phyloP scores from a whole-genome alignment of 371 early-diverging fungal genomes.

The Syncephalastrum racemosum region DNA sequence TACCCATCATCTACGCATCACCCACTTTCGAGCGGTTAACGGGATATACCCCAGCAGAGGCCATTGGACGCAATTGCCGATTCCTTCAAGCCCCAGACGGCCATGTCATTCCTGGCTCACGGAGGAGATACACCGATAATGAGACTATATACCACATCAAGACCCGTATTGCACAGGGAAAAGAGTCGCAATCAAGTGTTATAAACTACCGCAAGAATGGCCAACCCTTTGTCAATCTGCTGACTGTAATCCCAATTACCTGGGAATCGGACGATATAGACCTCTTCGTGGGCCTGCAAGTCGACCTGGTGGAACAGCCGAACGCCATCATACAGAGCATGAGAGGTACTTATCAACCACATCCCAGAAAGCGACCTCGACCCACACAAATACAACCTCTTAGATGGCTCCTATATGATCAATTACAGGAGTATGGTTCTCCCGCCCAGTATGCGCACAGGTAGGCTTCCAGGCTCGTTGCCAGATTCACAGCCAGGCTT shows the following conservation, averaged over 20 bases:
- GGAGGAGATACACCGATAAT: slow-evolving; percentile 63
- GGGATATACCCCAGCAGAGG: slow-evolving; percentile 58
- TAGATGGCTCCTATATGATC: slow-evolving; percentile 48
- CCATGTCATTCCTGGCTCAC: slow-evolving; percentile 48
- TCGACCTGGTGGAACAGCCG: slow-evolving; percentile 71
- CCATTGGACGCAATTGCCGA: slow-evolving; percentile 68
- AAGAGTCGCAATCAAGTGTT: slow-evolving; percentile 65
- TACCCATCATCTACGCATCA: slow-evolving; percentile 63
- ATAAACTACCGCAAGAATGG: slow-evolving; percentile 73
- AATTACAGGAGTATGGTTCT: slow-evolving; percentile 44
- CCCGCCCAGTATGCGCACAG: slow-evolving; percentile 23
- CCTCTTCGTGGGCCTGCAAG: slow-evolving; percentile 73
- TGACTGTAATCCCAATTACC: slow-evolving; percentile 67
- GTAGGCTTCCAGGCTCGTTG: no score
- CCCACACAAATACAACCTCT: not conserved
- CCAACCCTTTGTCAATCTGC: slow-evolving; percentile 74
- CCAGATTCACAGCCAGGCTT: no score
- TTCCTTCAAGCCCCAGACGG: slow-evolving; percentile 68
- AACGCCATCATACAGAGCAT: slow-evolving; percentile 63
- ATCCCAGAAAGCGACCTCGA: not conserved
- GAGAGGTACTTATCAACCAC: slow-evolving; percentile 24
- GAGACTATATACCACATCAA: slow-evolving; percentile 56
- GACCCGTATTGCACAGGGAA: slow-evolving; percentile 43
- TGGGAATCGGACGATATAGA: slow-evolving; percentile 44
- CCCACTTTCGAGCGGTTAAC: slow-evolving; percentile 67